Evolutionary conservation across 2,329 filamentous ascomycete species (phyloP).

Genomic region (Aspergillus thermomutatus): DNA sequence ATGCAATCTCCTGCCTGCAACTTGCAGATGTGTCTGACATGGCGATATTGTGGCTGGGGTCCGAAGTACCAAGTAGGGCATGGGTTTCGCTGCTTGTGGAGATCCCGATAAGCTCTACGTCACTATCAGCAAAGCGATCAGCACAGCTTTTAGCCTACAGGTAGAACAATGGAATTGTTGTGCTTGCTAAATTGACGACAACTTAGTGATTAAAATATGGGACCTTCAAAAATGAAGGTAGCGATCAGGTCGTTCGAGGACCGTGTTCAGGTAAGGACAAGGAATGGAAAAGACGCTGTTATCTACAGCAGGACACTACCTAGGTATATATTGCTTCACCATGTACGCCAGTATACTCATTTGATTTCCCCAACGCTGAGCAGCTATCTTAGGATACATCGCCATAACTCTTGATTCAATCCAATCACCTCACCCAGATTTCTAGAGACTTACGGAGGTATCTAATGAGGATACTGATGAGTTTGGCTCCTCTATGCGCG

Average conservation of each 20-base stretch:
- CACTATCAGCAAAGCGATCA: background rate
- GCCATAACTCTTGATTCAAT: background rate
- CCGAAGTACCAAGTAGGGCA: background rate
- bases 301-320: background rate
- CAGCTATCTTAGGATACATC: background rate
- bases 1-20: background rate
- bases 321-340: background rate
- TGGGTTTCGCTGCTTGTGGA: background rate
- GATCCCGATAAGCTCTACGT: conserved; percentile 15
- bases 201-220: background rate
- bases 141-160: background rate
- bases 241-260: background rate
- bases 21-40: background rate
- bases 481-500: background rate
- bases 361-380: too few species aligned
- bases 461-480: background rate
- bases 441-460: background rate
- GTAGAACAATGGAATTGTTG: background rate
- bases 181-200: too few species aligned
- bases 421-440: background rate
- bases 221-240: background rate
- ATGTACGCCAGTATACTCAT: background rate
- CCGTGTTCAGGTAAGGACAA: background rate
- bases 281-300: background rate
- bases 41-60: background rate